These are phyloP conservation scores for Grosmannia clavigera DNA, from an alignment of 2,329 filamentous ascomycete genomes.

Conservation along the genomic window DNA sequence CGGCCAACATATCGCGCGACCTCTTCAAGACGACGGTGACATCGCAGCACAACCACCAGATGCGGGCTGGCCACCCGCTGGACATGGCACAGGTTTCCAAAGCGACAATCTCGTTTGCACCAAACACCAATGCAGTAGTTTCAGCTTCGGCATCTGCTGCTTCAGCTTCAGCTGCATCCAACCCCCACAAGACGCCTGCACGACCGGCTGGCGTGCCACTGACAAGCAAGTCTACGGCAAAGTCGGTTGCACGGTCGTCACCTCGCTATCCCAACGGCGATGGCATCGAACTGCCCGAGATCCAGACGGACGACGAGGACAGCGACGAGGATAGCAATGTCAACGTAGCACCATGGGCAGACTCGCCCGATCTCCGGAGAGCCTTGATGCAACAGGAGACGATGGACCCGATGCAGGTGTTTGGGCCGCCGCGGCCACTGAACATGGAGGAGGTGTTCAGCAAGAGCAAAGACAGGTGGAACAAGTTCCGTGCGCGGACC, in stretches of 20 bases:
- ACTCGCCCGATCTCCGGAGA: conserved; percentile 68
- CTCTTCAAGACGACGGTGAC: conserved; percentile 56
- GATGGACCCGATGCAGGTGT: conserved; percentile 73
- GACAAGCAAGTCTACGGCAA: conserved; percentile 37
- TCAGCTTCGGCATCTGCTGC: neutral
- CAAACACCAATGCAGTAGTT: conserved; percentile 28
- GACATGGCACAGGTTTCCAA: conserved; percentile 84
- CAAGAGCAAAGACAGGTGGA: conserved; percentile 72
- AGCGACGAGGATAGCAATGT: conserved; percentile 39
- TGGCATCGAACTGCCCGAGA: conserved; percentile 83
- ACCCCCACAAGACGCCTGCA: conserved; percentile 55
- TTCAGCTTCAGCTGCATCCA: neutral
- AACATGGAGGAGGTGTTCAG: conserved; percentile 96
- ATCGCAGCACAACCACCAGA: conserved; percentile 52
- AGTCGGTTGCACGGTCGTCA: conserved; percentile 54
- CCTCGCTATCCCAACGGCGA: conserved; percentile 84
- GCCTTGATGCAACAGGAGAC: conserved; percentile 72
- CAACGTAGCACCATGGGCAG: conserved; percentile 67
- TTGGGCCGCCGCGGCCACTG: conserved; percentile 76
- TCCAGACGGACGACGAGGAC: conserved; percentile 87
- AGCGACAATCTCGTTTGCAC: conserved; percentile 79
- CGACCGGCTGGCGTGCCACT: conserved; percentile 33
- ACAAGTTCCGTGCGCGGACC: conserved; percentile 80
- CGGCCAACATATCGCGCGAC: conserved; percentile 39
- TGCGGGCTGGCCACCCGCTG: conserved; percentile 54